A percentile compares a stretch with the other conserved stretches of the same genome.
Evolutionary conservation across 371 early-diverging fungal genomes (phyloP).

Genomic region (Massospora cicadina): DNA sequence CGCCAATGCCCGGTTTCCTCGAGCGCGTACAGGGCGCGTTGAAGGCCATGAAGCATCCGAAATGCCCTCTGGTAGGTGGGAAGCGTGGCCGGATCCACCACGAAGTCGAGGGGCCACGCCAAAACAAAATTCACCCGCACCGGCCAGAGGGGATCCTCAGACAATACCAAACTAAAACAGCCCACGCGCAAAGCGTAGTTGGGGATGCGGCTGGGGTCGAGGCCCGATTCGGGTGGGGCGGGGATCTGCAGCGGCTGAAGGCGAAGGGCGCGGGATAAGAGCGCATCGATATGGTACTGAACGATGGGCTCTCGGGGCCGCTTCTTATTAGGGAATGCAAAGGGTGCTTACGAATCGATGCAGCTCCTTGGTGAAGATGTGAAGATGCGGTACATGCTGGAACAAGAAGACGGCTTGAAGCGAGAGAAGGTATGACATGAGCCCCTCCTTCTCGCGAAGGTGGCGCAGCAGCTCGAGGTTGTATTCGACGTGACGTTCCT

Average conservation of each 20-base stretch:
- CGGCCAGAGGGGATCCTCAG: background rate
- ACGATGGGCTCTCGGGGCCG: background rate
- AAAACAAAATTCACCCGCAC: background rate
- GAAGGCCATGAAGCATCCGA: background rate
- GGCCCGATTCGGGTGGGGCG: background rate
- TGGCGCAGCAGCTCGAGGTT: background rate
- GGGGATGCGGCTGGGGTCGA: background rate
- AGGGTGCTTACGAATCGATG: background rate
- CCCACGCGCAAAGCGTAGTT: background rate
- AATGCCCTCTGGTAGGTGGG: background rate
- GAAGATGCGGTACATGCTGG: background rate
- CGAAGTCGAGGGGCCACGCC: background rate
- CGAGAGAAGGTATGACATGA: background rate
- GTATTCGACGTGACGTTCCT: background rate
- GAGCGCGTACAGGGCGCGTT: background rate
- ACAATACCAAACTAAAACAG: background rate
- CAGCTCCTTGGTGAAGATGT: background rate
- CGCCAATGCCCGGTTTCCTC: background rate
- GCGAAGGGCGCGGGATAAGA: background rate
- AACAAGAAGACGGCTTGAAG: background rate
- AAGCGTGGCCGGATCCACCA: background rate
- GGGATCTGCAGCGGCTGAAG: background rate
- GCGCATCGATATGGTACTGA: background rate
- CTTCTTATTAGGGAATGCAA: background rate
- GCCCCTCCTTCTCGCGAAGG: background rate